phyloP scores from a whole-genome alignment of 2,329 filamentous ascomycete species.

The Furcasterigmium sp. region DNA sequence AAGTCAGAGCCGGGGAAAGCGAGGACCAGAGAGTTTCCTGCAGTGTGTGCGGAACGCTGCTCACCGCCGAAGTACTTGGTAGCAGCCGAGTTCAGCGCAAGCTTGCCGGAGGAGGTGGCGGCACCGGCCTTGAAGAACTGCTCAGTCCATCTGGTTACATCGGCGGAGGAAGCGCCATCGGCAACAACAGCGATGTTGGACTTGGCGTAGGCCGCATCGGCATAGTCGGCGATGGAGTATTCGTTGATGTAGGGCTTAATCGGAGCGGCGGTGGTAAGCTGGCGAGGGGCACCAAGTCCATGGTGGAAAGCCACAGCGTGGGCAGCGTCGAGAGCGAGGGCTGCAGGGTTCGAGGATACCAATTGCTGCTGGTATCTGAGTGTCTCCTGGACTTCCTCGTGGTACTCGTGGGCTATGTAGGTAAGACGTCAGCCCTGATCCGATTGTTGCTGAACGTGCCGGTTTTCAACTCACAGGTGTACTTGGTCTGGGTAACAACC shows the following conservation, averaged over 20 bases:
- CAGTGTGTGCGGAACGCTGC: constrained; percentile 74
- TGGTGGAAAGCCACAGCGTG: constrained; percentile 88
- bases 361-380: constrained; percentile 66
- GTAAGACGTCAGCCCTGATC: constrained; percentile 10
- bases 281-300: constrained; percentile 76
- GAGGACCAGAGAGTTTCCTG: constrained; percentile 79
- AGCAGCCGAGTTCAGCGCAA: constrained; percentile 53
- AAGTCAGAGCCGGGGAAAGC: constrained; percentile 89
- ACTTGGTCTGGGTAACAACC: constrained; percentile 84
- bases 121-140: constrained; percentile 82
- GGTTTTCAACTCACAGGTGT: constrained; percentile 58
- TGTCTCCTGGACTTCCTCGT: constrained; percentile 77
- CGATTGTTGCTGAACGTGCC: constrained; percentile 1
- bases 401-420: constrained; percentile 75
- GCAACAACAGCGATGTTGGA: constrained; percentile 87
- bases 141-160: constrained; percentile 82
- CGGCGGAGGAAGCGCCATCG: constrained; percentile 73
- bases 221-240: constrained; percentile 68
- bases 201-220: constrained; percentile 77
- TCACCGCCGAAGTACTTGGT: constrained; percentile 93
- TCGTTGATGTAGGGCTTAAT: constrained; percentile 77
- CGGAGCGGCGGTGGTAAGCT: constrained; percentile 66
- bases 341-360: constrained; percentile 54
- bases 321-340: constrained; percentile 77
- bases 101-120: constrained; percentile 43